phyloP scores from a whole-genome alignment of 2,329 filamentous ascomycete species.

The Torrubiella hemipterigena region DNA sequence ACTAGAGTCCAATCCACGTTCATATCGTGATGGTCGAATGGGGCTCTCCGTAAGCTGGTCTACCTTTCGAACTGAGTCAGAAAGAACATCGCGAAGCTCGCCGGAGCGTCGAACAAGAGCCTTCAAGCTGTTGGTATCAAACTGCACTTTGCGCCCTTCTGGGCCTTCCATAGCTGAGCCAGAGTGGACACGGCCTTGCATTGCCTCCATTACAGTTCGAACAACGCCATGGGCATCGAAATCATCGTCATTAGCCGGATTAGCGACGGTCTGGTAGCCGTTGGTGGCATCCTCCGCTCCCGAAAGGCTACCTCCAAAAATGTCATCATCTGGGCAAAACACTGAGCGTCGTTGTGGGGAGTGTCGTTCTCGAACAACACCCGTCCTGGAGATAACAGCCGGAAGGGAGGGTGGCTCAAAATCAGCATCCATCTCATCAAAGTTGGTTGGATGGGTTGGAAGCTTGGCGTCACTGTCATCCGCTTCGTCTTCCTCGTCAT shows the following conservation, averaged over 20 bases:
- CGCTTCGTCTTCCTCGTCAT: constrained; percentile 30
- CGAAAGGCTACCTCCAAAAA: constrained; percentile 45
- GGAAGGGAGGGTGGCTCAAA: constrained; percentile 29
- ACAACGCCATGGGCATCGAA: constrained; percentile 37
- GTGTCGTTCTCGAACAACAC: constrained; percentile 41
- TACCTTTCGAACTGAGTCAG: constrained; percentile 45
- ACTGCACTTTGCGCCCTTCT: constrained; percentile 45
- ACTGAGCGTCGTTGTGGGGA: constrained; percentile 46
- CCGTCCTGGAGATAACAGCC: constrained; percentile 32
- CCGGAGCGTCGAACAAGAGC: constrained; percentile 52
- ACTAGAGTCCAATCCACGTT: constrained; percentile 39
- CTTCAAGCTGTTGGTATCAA: constrained; percentile 57
- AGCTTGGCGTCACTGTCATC: constrained; percentile 24
- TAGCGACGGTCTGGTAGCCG: no score
- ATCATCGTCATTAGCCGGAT: constrained; percentile 25
- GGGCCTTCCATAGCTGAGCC: constrained; percentile 22
- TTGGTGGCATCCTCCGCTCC: constrained; percentile 22
- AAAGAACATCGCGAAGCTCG: constrained; percentile 45
- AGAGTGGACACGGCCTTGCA: constrained; percentile 41
- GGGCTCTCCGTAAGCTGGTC: constrained; percentile 48
- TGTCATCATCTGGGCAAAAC: constrained; percentile 54
- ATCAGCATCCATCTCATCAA: no score
- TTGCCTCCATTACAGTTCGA: constrained; percentile 50
- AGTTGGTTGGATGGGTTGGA: no score
- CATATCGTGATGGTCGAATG: constrained; percentile 33